Evolutionary conservation across 306 rosid genomes (phyloP).

Genomic region (Canavalia gladiata): DNA sequence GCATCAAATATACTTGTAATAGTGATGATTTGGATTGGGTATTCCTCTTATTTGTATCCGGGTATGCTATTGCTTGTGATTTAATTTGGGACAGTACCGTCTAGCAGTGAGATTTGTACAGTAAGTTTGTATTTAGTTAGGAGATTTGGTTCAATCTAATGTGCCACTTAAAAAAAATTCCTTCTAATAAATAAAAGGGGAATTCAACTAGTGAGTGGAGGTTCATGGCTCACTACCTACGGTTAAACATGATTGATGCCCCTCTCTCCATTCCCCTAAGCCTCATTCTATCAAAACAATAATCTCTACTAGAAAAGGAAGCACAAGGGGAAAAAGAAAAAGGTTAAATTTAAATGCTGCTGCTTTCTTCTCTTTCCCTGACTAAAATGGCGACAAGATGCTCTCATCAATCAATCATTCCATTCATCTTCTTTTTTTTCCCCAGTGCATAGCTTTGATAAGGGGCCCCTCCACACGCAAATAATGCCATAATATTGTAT

Average conservation of each 20-base stretch:
- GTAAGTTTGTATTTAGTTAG: conserved; percentile 28
- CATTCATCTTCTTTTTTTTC: conserved; percentile 45
- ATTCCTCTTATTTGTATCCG: background rate
- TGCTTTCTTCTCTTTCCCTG: conserved; percentile 54
- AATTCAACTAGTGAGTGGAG: conserved; percentile 63
- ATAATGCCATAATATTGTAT: conserved; percentile 60
- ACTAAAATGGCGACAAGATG: conserved; percentile 64
- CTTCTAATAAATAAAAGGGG: conserved; percentile 48
- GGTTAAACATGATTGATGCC: conserved; percentile 64
- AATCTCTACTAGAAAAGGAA: conserved; percentile 44
- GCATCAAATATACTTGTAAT: background rate
- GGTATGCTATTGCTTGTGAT: background rate
- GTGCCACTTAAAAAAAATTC: conserved; percentile 34
- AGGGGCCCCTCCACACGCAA: conserved; percentile 60
- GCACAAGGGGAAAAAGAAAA: conserved; percentile 47
- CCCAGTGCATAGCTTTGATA: conserved; percentile 55
- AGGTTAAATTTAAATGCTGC: conserved; percentile 48
- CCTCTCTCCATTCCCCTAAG: conserved; percentile 28
- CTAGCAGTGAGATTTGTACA: conserved; percentile 4
- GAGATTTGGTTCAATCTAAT: conserved; percentile 40
- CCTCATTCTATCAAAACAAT: conserved; percentile 52
- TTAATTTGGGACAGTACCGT: background rate
- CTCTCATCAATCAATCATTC: conserved; percentile 59
- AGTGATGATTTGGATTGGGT: conserved; percentile 2
- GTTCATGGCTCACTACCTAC: conserved; percentile 63